A percentile compares a stretch with the other conserved stretches of the same genome.
These are phyloP conservation scores for Colletotrichum tabaci DNA, from an alignment of 2,329 filamentous ascomycete species.

Conservation along the genomic window DNA sequence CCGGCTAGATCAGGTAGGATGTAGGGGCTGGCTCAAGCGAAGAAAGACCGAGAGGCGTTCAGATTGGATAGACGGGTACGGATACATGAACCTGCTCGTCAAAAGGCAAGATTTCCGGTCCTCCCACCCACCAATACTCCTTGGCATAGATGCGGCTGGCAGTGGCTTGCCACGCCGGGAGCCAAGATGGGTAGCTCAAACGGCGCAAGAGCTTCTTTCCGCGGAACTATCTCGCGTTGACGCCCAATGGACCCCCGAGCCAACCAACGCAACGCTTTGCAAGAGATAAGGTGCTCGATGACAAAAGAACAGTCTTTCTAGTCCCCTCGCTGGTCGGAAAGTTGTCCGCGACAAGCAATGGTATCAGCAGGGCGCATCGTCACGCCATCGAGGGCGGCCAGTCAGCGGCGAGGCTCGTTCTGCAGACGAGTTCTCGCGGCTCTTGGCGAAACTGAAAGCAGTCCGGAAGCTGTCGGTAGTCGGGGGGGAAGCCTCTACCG, in stretches of 20 bases:
- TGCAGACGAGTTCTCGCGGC: background rate
- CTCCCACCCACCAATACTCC: too few relatives aligned
- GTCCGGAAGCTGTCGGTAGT: background rate
- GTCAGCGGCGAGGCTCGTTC: background rate
- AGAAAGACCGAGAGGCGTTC: too few relatives aligned
- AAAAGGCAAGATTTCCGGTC: background rate
- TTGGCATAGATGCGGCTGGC: background rate
- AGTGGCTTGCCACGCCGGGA: background rate
- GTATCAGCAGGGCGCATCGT: conserved; percentile 17
- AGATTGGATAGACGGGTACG: background rate
- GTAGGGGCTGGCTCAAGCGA: too few relatives aligned
- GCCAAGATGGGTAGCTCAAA: background rate
- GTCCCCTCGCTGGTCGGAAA: too few relatives aligned
- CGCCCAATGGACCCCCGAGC: background rate
- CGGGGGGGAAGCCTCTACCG: too few relatives aligned
- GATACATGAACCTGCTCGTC: background rate
- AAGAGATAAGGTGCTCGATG: conserved; percentile 14
- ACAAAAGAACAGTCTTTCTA: too few relatives aligned
- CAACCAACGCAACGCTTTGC: background rate
- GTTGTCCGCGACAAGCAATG: background rate
- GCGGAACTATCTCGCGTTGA: background rate
- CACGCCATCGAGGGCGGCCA: conserved; percentile 17
- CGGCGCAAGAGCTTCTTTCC: background rate
- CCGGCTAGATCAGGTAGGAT: background rate
- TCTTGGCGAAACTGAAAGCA: background rate